Base-by-base conservation (phyloP, 495 filamentous ascomycete species). In the Hypoxylon rickii region DNA sequence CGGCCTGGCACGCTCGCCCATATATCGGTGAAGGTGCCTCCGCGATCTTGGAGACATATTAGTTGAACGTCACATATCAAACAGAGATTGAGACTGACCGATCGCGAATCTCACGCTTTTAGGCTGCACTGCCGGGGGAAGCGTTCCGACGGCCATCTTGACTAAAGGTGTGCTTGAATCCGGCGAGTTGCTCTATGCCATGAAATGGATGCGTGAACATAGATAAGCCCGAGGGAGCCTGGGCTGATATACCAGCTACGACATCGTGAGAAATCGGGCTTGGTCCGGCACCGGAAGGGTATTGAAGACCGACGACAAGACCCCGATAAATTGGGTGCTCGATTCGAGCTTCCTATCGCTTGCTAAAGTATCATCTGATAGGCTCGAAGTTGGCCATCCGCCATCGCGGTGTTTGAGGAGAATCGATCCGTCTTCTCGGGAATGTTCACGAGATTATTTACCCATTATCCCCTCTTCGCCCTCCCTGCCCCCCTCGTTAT, bases 21-120 rank as follows among this genome's bases (percentile, higher is more conserved):
- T 63, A 83, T 85, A 64, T 87, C 86, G 41, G 86, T 87, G 66
- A 89, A 89, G 17, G 86, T 89, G 59, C 86, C 86, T 47, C 86
- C 86, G 29, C 86, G 80, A 67, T 84, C 81, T 61, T 18, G 7
- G 13, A 15, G 34, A 36, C 18, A 29, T 2, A 32, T 61, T 51
- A 61, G 45, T 34, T 51, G 4, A 17, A 45, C 29, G 22, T 26
- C 40, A 42, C 39, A 12, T 29, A 38, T 11, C 15, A 37, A 29
- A 18, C 21, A 7, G 22, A 7, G n/a, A 29, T 55, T 7, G 19
- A 29, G 24, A 61, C 58, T 42, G 8, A 57, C 58, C 52, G 33
- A 62, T 62, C 20, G 58, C 58, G 20, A 57, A 62, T 20, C 48
- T 62, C 11, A 62, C 48, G 37, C 58, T 62, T 13, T 58, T 62